These are phyloP conservation scores for Quercus berberidifolia DNA, from an alignment of 306 rosid species.

Conservation along the genomic window DNA sequence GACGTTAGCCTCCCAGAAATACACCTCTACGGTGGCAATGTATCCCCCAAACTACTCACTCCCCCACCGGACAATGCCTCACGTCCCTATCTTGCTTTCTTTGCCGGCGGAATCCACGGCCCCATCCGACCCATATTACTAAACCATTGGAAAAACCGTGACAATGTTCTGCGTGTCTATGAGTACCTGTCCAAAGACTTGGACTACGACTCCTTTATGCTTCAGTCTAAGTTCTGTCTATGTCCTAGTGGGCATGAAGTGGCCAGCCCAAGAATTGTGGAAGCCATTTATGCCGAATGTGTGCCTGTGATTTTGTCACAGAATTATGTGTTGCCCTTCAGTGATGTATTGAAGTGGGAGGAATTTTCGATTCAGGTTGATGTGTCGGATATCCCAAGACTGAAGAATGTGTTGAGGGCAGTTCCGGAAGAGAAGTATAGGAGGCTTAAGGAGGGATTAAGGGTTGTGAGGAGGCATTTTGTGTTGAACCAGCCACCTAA, in stretches of 20 bases:
- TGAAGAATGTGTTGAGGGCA: constrained; percentile 52
- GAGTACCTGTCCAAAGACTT: constrained; percentile 63
- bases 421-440: constrained; percentile 46
- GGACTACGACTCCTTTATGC: constrained; percentile 68
- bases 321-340: constrained; percentile 50
- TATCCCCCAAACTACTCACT: constrained; percentile 48
- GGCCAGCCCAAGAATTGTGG: constrained; percentile 84
- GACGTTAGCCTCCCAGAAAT: constrained; percentile 85
- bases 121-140: constrained; percentile 61
- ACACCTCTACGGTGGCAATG: constrained; percentile 52
- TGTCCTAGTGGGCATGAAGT: constrained; percentile 91
- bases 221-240: constrained; percentile 67
- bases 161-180: constrained; percentile 40
- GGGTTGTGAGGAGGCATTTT: constrained; percentile 66
- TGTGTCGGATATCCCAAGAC: constrained; percentile 57
- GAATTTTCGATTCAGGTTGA: constrained; percentile 56
- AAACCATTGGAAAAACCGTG: constrained; percentile 53
- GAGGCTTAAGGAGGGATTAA: constrained; percentile 53
- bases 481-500: constrained; percentile 55
- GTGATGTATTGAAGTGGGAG: constrained; percentile 75
- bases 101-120: constrained; percentile 85
- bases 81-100: constrained; percentile 64
- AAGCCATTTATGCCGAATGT: constrained; percentile 77
- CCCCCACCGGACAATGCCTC: constrained; percentile 33
- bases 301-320: constrained; percentile 61